Base-by-base conservation (phyloP, 176 grass and related monocot species). In the Oryza meridionalis region DNA sequence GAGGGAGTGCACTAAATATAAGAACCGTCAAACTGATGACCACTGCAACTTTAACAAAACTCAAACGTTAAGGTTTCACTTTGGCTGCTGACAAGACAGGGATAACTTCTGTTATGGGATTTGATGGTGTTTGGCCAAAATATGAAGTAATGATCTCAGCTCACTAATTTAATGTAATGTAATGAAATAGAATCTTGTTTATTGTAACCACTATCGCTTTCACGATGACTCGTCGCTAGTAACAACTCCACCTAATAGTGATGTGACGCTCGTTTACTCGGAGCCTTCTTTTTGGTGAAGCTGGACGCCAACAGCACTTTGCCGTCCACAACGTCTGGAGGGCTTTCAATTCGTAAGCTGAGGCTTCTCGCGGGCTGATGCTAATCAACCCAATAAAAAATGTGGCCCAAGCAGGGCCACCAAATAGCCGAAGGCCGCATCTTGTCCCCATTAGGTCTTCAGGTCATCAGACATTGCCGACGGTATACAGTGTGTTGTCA, bases 401-500 rank as follows among this genome's bases (percentile, higher is more conserved):
- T 27, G 42, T 84, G 80, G 65, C 63, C 40, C 40, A 14, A 15
- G 11, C 40, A 35, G 72, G 70, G 51, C 63, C 69, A 76, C 69
- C 40, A 11, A 17, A 64, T 67, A 19, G 69, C 75, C 31, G 17
- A 22, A 31, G 22, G 37, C 16, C 21, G 79, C n/a, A 84, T 25
- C 40, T 16, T 53, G 51, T 58, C 59, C 63, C 78, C 11, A 37
- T 84, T 85, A 95, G 75, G 87, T 70, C 87, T 94, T 98, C 49
- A 98, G 81, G 72, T 98, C 96, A 38, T 95, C 91, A 53, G 93
- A 98, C 77, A 95, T 88, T 15, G 96, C 93, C 31, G 88, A 95
- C 49, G 91, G 91, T 92, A 98, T 98, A 74, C 96, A 98, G 84
- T 98, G 91, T 10, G 88, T 98, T 10, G 89, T 87, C 43, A 94